These are phyloP conservation scores for Gomphus sp. DNA, from an alignment of 1,284 basidiomycete genomes.

Conservation along the genomic window DNA sequence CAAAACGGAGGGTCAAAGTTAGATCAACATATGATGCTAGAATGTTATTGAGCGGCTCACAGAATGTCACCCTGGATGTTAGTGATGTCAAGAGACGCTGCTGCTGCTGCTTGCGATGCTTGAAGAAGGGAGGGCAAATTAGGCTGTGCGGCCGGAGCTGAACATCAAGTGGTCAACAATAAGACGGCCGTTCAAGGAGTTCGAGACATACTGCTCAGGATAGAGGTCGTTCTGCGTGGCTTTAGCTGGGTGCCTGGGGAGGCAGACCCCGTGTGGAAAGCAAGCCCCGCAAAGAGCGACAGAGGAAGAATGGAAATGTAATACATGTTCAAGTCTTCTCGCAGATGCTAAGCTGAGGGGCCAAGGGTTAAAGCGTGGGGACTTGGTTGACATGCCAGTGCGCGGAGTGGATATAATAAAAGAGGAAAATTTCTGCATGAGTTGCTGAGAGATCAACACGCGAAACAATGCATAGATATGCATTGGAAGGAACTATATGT, in stretches of 20 bases:
- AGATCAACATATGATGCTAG: background rate
- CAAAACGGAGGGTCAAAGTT: constrained; percentile 12
- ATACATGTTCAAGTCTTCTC: background rate
- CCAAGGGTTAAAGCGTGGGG: too few relatives aligned
- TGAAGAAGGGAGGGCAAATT: background rate
- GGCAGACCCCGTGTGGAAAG: background rate
- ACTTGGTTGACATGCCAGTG: too few relatives aligned
- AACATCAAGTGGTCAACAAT: background rate
- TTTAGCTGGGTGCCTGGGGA: background rate
- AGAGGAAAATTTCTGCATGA: too few relatives aligned
- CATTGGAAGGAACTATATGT: too few relatives aligned
- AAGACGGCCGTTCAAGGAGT: background rate
- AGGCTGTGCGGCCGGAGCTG: background rate
- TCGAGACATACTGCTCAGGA: background rate
- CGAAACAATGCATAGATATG: too few relatives aligned
- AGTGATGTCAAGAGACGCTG: constrained; percentile 1
- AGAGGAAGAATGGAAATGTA: background rate
- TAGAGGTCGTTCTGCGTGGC: background rate
- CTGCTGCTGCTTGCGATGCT: background rate
- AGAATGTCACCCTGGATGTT: constrained; percentile 13
- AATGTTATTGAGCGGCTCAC: background rate
- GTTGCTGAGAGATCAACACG: too few relatives aligned
- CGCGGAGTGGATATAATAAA: too few relatives aligned
- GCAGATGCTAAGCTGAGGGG: too few relatives aligned
- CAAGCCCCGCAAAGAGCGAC: background rate